Evolutionary conservation across 768 basidiomycete species (phyloP), one percentile per base, ranked within the genome.

Genomic region (Leccinum fibrillosum): DNA sequence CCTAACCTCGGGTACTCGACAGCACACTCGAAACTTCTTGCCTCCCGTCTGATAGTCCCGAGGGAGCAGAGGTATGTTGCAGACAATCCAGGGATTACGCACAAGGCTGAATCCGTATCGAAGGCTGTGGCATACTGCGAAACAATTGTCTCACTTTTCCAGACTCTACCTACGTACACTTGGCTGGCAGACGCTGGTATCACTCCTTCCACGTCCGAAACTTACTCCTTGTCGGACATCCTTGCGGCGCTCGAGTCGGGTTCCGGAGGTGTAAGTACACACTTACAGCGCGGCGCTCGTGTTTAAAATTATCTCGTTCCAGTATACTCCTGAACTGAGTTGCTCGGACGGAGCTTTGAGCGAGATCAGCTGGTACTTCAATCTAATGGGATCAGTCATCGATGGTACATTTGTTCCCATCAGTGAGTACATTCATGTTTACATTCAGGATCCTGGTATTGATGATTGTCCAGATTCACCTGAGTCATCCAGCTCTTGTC

Each of bases 181-280:
- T 91, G 83, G 83, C 84, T 94, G 42, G 73, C 77, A 13, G 74
- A 80, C 21, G 85, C 80, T n/a, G 90, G 90, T 25, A 93, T 94
- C 63, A 82, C 81, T 3, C 92, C 92, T 12, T 80, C 80, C n/a
- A 72, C 76, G 3, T 75, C 71, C 59, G 67, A 73, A 62, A 89
- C 88, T 0, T 85, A 84, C 69, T 82, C 82, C 0, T 77, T 89
- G 17, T 74, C 81, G 13, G 66, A 76, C 10, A 66, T 90, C 49
- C 76, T 77, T 11, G 67, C 77, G 37, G 89, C 87, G 3, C 74
- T 91, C 50, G 76, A 80, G 68, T 55, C 73, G 11, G 83, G 77
- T 34, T 82, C 80, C 5, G 85, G 82, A 30, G 86, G 83, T 39
- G 56, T 68, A 67, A 56, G 63, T 67, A 45, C 25, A 39, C 35